Percentiles rank a stretch among this genome's conserved stretches.
These are phyloP conservation scores for Capsicum chinense DNA, from an alignment of 257 asterid species.

Conservation along the genomic window DNA sequence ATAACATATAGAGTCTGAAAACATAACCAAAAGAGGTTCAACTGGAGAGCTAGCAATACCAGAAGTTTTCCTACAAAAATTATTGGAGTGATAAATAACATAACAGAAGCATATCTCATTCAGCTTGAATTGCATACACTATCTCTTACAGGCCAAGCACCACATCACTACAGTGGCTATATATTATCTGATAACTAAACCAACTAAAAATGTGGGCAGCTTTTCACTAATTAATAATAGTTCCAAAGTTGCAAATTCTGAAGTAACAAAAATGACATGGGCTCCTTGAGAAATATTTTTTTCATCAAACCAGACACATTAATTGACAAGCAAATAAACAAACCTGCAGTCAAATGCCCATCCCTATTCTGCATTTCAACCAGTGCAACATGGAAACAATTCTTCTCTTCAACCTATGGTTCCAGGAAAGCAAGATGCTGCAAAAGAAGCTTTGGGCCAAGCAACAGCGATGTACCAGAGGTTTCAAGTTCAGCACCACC, in stretches of 20 bases:
- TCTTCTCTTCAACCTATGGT: constrained; percentile 37
- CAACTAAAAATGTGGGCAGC: constrained; percentile 50
- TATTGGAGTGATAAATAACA: no score
- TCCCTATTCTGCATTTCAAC: constrained; percentile 43
- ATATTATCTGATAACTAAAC: background rate
- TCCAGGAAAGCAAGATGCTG: constrained; percentile 38
- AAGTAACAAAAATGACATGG: constrained; percentile 56
- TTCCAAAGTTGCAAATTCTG: constrained; percentile 50
- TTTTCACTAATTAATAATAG: constrained; percentile 50
- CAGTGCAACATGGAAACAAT: constrained; percentile 40
- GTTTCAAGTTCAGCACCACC: constrained; percentile 54
- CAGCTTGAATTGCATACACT: no score
- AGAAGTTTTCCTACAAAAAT: no score
- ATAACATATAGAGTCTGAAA: no score
- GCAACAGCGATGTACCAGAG: constrained; percentile 41
- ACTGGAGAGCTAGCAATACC: no score
- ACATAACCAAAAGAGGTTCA: no score
- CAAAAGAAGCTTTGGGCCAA: constrained; percentile 35
- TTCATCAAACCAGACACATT: constrained; percentile 40
- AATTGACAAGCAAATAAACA: constrained; percentile 34
- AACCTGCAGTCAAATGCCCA: constrained; percentile 35
- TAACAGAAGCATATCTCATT: no score
- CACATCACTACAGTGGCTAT: no score
- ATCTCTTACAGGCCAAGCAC: no score
- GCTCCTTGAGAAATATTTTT: constrained; percentile 52